Conservation (phyloP, 2,329 filamentous ascomycete species). For the Ophiosphaerella narmari region DNA sequence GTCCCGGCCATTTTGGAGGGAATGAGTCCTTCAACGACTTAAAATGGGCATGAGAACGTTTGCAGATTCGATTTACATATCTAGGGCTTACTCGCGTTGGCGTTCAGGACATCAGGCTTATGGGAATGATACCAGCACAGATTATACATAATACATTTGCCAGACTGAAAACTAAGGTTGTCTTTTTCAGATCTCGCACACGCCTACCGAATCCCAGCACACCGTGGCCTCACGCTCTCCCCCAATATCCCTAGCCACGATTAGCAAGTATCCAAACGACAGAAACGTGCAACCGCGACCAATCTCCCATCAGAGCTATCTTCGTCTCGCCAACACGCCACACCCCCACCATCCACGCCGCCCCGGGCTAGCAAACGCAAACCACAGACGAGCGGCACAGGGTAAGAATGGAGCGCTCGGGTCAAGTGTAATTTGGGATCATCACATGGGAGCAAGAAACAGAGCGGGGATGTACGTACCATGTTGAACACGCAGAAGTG, state of each 20-base stretch:
- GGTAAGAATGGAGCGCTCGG: background rate
- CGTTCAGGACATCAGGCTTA: too few relatives aligned
- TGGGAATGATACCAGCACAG: too few relatives aligned
- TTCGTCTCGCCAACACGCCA: background rate
- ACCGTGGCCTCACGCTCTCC: too few relatives aligned
- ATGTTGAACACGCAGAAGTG: too few relatives aligned
- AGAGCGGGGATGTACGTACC: background rate
- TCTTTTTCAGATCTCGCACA: too few relatives aligned
- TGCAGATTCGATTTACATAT: background rate
- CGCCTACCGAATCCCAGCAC: too few relatives aligned
- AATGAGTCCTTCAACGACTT: background rate
- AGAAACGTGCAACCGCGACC: too few relatives aligned
- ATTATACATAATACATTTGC: too few relatives aligned
- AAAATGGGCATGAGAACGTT: background rate
- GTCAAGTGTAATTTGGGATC: conserved; percentile 8
- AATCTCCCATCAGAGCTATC: conserved; percentile 3
- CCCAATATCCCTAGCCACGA: too few relatives aligned
- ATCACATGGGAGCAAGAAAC: background rate
- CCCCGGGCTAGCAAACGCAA: background rate
- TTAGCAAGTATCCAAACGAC: background rate
- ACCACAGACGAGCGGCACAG: background rate
- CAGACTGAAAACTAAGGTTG: too few relatives aligned
- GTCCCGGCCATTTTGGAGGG: conserved; percentile 1
- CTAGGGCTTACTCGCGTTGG: background rate
- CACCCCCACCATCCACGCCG: background rate